Evolutionary conservation across 83 land plant genomes (phyloP).

Genomic region (Diphasiastrum complanatum): DNA sequence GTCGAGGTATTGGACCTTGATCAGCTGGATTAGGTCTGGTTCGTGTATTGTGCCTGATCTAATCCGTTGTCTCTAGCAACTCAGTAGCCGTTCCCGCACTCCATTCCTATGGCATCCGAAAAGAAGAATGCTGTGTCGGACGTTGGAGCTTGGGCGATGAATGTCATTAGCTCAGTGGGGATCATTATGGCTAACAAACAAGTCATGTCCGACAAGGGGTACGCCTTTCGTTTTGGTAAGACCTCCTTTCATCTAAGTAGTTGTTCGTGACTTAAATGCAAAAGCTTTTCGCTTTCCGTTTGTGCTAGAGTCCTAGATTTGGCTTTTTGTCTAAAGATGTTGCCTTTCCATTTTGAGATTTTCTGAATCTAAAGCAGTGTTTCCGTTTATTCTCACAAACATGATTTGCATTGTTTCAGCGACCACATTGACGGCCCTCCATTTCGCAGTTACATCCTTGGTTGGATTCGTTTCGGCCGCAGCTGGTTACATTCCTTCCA

Average conservation of each 20-base stretch:
- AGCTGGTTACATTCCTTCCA: constrained; percentile 14
- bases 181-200: constrained; percentile 35
- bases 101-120: constrained; percentile 21
- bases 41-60: no score
- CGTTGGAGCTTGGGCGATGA: constrained; percentile 28
- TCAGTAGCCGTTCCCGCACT: no score
- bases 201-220: constrained; percentile 21
- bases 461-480: constrained; percentile 22
- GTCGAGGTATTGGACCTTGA: no score
- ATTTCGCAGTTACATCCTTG: constrained; percentile 24
- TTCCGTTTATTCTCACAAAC: no score
- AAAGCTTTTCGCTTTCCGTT: not conserved
- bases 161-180: constrained; percentile 29
- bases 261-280: not conserved
- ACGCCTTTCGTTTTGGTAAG: constrained; percentile 26
- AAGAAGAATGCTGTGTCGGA: constrained; percentile 22
- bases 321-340: not conserved
- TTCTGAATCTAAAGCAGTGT: not conserved
- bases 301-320: not conserved
- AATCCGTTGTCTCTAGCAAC: no score
- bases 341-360: not conserved
- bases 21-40: no score
- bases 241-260: not conserved
- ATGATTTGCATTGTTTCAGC: no score
- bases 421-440: constrained; percentile 30